Evolutionary conservation across 176 grass and related monocot species (phyloP).

Genomic region (Oryza glaberrima): DNA sequence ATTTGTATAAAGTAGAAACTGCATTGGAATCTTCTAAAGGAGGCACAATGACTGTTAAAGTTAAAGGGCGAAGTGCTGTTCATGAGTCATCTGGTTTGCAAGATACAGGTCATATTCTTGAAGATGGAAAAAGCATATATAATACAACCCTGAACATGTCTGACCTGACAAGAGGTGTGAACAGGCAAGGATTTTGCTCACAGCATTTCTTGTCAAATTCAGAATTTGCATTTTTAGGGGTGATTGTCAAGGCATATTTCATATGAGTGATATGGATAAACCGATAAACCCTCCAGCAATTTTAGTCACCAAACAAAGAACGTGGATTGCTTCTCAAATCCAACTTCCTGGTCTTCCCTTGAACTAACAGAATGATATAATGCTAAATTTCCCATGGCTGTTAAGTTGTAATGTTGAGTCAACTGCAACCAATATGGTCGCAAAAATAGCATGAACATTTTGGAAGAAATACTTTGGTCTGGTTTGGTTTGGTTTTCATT

Average conservation of each 20-base stretch:
- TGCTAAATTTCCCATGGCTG: no score
- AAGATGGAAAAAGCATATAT: constrained; percentile 88
- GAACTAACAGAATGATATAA: no score
- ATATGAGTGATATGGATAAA: background rate
- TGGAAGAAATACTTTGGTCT: background rate
- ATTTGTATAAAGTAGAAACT: constrained; percentile 74
- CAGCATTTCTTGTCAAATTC: constrained; percentile 17
- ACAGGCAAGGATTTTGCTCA: constrained; percentile 62
- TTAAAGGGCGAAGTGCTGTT: constrained; percentile 94
- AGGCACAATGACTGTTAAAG: constrained; percentile 86
- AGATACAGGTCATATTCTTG: constrained; percentile 92
- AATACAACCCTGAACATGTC: constrained; percentile 97
- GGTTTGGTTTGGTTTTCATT: background rate
- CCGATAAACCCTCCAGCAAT: constrained; percentile 4
- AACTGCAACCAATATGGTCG: background rate
- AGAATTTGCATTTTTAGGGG: background rate
- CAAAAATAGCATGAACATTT: background rate
- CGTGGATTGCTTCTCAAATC: no score
- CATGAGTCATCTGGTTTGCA: constrained; percentile 95
- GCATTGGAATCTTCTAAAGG: constrained; percentile 63
- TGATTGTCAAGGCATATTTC: no score
- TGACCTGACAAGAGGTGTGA: constrained; percentile 87
- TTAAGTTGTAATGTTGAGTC: no score
- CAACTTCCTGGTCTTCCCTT: no score
- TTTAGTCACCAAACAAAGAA: background rate